A percentile compares a stretch with the other conserved stretches of the same genome.
Evolutionary conservation across 2,329 filamentous ascomycete genomes (phyloP).

Genomic region (Emericellopsis atlantica): DNA sequence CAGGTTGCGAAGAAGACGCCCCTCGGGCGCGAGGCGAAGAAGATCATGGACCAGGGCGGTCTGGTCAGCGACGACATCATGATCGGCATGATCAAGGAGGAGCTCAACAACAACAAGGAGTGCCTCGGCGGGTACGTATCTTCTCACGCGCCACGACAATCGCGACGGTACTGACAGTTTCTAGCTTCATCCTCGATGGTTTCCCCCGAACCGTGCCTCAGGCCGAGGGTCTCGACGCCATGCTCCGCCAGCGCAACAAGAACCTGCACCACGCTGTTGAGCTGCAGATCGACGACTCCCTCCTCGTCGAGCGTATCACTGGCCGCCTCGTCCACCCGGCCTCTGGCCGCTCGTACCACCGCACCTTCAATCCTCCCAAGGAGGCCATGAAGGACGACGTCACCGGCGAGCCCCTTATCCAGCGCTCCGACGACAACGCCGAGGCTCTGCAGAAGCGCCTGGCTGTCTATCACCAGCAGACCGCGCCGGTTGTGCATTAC

Average conservation of each 20-base stretch:
- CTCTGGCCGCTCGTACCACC: slow-evolving; percentile 94
- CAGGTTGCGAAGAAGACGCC: slow-evolving; percentile 96
- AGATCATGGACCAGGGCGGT: slow-evolving; percentile 98
- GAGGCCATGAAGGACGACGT: slow-evolving; percentile 87
- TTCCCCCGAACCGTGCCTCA: slow-evolving; percentile 96
- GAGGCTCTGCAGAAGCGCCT: slow-evolving; percentile 93
- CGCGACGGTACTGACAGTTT: neutral
- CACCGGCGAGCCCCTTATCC: slow-evolving; percentile 90
- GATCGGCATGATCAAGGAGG: slow-evolving; percentile 98
- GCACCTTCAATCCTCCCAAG: slow-evolving; percentile 97
- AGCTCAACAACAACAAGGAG: slow-evolving; percentile 86
- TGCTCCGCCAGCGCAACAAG: slow-evolving; percentile 69
- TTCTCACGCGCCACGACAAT: neutral
- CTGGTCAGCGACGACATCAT: slow-evolving; percentile 98
- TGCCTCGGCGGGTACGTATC: slow-evolving; percentile 78
- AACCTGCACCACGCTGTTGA: slow-evolving; percentile 90
- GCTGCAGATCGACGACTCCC: slow-evolving; percentile 88
- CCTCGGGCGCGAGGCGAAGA: slow-evolving; percentile 92
- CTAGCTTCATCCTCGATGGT: slow-evolving; percentile 94
- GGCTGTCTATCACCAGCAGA: slow-evolving; percentile 88
- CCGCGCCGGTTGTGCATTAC: slow-evolving; percentile 82
- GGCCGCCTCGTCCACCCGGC: slow-evolving; percentile 92
- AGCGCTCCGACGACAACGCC: slow-evolving; percentile 94
- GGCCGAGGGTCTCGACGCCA: slow-evolving; percentile 85
- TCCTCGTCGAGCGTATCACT: slow-evolving; percentile 92